phyloP scores from a whole-genome alignment of 2,329 filamentous ascomycete species.

The Verticillium dahliae region DNA sequence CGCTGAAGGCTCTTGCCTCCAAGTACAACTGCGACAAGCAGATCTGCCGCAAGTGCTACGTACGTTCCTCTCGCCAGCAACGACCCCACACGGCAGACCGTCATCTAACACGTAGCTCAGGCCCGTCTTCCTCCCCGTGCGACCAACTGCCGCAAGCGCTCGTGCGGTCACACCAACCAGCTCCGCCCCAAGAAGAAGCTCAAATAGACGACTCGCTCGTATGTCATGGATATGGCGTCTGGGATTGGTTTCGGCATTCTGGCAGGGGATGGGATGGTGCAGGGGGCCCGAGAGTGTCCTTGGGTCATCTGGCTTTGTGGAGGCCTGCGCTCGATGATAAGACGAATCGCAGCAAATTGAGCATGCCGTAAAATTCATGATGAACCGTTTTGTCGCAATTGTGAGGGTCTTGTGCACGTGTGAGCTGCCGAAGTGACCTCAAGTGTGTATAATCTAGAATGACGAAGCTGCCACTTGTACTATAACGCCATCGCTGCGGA shows the following conservation, averaged over 20 bases:
- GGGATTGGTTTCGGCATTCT: constrained; percentile 19
- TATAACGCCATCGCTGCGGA: too few relatives aligned
- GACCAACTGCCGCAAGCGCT: constrained; percentile 99
- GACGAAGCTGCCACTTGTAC: too few relatives aligned
- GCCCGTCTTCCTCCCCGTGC: constrained; percentile 92
- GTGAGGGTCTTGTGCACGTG: background rate
- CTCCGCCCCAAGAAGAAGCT: constrained; percentile 99
- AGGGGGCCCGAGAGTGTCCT: constrained; percentile 16
- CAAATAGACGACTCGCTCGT: constrained; percentile 50
- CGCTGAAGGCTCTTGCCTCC: constrained; percentile 93
- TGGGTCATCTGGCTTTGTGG: constrained; percentile 30
- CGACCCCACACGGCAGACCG: background rate
- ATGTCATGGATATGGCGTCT: constrained; percentile 36
- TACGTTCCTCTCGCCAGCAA: constrained; percentile 41
- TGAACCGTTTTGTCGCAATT: background rate
- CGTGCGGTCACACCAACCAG: constrained; percentile 99
- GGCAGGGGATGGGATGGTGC: constrained; percentile 13
- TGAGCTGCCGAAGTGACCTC: background rate
- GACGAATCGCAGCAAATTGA: background rate
- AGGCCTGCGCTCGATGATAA: constrained; percentile 17
- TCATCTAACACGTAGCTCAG: constrained; percentile 21
- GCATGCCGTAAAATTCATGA: background rate
- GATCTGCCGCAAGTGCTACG: constrained; percentile 99
- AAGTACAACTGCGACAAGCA: constrained; percentile 99
- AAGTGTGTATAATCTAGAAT: background rate